Conservation (phyloP, 2,329 filamentous ascomycete genomes). For the Bipolaris cookei region DNA sequence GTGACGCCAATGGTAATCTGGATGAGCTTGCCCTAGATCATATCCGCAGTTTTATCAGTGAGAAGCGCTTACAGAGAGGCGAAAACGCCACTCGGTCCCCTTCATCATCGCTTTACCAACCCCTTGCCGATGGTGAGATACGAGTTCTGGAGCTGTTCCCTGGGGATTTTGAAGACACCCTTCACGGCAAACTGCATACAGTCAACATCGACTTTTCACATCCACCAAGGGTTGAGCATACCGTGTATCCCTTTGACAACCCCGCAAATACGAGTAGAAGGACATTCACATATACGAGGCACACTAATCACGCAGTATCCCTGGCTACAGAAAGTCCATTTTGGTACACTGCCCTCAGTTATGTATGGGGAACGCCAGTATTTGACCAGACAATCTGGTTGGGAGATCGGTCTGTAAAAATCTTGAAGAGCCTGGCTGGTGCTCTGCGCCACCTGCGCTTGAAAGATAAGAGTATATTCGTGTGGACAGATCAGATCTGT, state of each 20-base stretch:
- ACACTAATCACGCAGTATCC: slow-evolving; percentile 31
- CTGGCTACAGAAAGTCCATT: slow-evolving; percentile 14
- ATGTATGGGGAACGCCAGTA: slow-evolving; percentile 30
- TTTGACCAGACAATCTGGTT: slow-evolving; percentile 24
- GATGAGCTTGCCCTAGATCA: slow-evolving; percentile 16
- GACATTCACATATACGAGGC: slow-evolving; percentile 8
- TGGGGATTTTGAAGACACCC: slow-evolving; percentile 8
- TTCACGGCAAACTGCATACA: slow-evolving; percentile 24
- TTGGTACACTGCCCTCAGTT: slow-evolving; percentile 35
- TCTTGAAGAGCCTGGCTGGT: slow-evolving; percentile 25
- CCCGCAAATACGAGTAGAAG: slow-evolving; percentile 1
- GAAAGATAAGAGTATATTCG: slow-evolving; percentile 21
- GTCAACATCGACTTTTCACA: slow-evolving; percentile 31
- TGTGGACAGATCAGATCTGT: slow-evolving; percentile 35
- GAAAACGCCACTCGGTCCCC: background rate
- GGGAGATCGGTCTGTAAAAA: slow-evolving; percentile 14
- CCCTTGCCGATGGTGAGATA: slow-evolving; percentile 24
- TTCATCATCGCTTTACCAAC: slow-evolving; percentile 9
- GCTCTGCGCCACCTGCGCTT: slow-evolving; percentile 28
- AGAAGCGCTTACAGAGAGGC: background rate
- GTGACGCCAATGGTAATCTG: slow-evolving; percentile 3
- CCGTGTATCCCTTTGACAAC: background rate
- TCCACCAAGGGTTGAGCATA: slow-evolving; percentile 8
- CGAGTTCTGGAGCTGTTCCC: slow-evolving; percentile 30
- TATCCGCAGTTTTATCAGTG: slow-evolving; percentile 12